Conservation (phyloP, 177 flowering plant species). For the Vitis hybrid region DNA sequence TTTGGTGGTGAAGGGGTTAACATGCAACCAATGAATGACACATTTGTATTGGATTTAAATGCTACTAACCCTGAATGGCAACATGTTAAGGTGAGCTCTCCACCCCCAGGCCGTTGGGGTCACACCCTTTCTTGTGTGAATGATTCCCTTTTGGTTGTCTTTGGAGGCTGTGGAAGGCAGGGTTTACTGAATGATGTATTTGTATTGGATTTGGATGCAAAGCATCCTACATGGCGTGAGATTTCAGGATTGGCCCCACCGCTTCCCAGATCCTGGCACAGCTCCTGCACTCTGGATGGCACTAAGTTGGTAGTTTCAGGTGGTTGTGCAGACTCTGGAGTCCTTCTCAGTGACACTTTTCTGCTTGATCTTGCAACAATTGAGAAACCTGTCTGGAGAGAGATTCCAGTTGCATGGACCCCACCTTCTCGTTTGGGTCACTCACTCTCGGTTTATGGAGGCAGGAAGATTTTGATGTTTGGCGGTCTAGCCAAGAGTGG, state of each 20-base stretch:
- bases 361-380: constrained; percentile 67
- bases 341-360: constrained; percentile 83
- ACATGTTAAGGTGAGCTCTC: constrained; percentile 83
- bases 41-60: constrained; percentile 81
- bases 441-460: constrained; percentile 80
- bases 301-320: constrained; percentile 84
- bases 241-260: constrained; percentile 83
- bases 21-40: constrained; percentile 96
- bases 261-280: constrained; percentile 93
- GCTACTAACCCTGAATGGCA: constrained; percentile 81
- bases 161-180: constrained; percentile 87
- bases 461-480: constrained; percentile 84
- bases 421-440: constrained; percentile 90
- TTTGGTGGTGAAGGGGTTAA: constrained; percentile 95
- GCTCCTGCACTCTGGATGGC: constrained; percentile 93
- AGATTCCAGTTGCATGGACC: constrained; percentile 80
- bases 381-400: constrained; percentile 88
- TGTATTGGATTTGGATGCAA: constrained; percentile 82
- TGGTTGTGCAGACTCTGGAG: constrained; percentile 94
- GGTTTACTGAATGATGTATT: constrained; percentile 90
- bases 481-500: constrained; percentile 93
- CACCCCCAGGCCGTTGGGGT: constrained; percentile 95
- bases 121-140: constrained; percentile 82
- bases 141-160: constrained; percentile 74
- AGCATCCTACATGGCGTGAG: constrained; percentile 89